Conservation (phyloP, 2,329 filamentous ascomycete genomes). For the Drechslera avenae region DNA sequence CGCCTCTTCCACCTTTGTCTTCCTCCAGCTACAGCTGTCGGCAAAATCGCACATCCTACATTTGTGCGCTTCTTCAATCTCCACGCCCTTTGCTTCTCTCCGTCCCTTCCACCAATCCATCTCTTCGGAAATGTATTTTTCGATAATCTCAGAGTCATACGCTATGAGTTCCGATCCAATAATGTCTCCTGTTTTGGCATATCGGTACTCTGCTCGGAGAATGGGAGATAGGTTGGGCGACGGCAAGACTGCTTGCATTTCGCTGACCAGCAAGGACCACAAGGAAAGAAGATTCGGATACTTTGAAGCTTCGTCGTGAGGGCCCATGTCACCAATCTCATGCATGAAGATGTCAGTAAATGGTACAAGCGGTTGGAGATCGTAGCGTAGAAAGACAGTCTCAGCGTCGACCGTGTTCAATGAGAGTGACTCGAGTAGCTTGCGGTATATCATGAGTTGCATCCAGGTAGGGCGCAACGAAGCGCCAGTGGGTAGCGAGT, state of each 20-base stretch:
- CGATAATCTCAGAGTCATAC: constrained; percentile 68
- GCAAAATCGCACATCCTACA: constrained; percentile 84
- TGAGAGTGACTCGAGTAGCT: constrained; percentile 78
- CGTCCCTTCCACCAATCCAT: constrained; percentile 90
- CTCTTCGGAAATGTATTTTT: constrained; percentile 69
- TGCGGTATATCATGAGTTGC: constrained; percentile 89
- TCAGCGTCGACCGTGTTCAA: constrained; percentile 71
- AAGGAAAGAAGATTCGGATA: constrained; percentile 65
- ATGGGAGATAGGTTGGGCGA: constrained; percentile 57
- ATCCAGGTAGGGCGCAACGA: constrained; percentile 77
- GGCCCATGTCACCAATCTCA: constrained; percentile 68
- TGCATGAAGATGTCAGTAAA: constrained; percentile 83
- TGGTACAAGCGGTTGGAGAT: constrained; percentile 64
- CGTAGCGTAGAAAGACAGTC: constrained; percentile 72
- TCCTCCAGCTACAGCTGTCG: constrained; percentile 78
- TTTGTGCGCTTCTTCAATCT: constrained; percentile 85
- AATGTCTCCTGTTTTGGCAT: constrained; percentile 53
- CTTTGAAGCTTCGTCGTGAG: constrained; percentile 54
- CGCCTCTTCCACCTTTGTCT: constrained; percentile 68
- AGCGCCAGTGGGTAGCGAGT: constrained; percentile 66
- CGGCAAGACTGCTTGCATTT: constrained; percentile 59
- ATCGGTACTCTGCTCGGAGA: constrained; percentile 62
- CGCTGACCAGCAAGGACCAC: constrained; percentile 67
- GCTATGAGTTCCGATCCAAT: constrained; percentile 66
- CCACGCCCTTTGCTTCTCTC: constrained; percentile 73